Evolutionary conservation across 768 basidiomycete species (phyloP), one percentile per base, ranked within the genome.

Genomic region (Crassisporium funariophilum): DNA sequence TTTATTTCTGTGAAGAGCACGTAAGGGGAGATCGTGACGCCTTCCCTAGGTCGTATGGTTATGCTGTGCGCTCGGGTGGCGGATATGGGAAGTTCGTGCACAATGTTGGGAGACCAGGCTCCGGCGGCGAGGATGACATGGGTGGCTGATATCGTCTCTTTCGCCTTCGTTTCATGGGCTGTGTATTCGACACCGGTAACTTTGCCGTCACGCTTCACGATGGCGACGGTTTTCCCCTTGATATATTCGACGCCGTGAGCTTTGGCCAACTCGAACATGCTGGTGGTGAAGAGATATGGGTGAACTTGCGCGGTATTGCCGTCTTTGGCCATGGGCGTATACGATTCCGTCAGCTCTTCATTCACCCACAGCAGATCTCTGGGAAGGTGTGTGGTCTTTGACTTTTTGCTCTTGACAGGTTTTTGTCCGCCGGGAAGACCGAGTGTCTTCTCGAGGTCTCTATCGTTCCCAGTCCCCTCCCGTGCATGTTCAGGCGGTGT

Each of bases 1-100:
- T 52, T 53, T 54, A 95, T 88, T 60, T 86, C 84, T 22, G 91
- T 91, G 66, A 94, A 95, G 43, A 93, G 74, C 27, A 87, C 86
- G 59, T 91, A 88, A 2, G 90, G 86, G 4, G 85, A 72, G 60
- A 92, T 76, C 17, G 63, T 60, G 22, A 68, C 65, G 7, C 59
- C 60, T 3, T 73, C 58, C 15, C 63, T 59, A 0, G 84, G 78
- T 11, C 68, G 78, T 52, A 88, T 79, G 6, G 79, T 81, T 58
- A 91, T 76, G 57, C 86, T 88, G 63, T 90, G 88, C 0, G 85
- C 86, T 43, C 88, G 83, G 5, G 76, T 82, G 34, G 75, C 76
- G n/a, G 69, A 58, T 54, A 89, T 75, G 12, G 84, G 83, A 21
- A 88, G 72, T 15, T 66, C 51, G 7, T 77, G 70, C 23, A 86